Conservation (phyloP, 1,139 yeast genomes). For the Nakaseomyces glabratus region DNA sequence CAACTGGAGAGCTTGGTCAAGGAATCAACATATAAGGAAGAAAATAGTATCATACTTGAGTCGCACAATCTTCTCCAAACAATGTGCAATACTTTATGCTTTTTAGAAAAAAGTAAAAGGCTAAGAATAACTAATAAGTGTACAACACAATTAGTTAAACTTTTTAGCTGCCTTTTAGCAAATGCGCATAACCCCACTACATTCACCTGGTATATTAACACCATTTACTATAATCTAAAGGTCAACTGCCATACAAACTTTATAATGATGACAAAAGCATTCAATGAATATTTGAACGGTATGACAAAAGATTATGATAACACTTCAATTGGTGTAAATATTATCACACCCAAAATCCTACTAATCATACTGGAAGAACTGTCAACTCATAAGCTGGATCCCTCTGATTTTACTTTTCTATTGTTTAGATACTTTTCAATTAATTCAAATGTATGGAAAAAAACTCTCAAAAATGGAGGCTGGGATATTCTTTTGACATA, state of each 20-base stretch:
- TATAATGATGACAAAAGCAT: slow-evolving; percentile 10
- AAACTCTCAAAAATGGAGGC: slow-evolving; percentile 50
- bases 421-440: slow-evolving; percentile 43
- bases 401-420: slow-evolving; percentile 41
- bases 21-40: slow-evolving; percentile 41
- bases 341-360: slow-evolving; percentile 59
- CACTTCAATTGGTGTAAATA: slow-evolving; percentile 36
- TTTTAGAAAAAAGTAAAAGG: background rate
- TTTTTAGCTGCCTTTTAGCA: slow-evolving; percentile 29
- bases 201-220: slow-evolving; percentile 36
- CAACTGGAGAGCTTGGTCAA: slow-evolving; percentile 49
- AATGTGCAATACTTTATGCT: slow-evolving; percentile 34
- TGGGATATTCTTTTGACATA: slow-evolving; percentile 41
- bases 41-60: slow-evolving; percentile 43
- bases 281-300: background rate
- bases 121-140: background rate
- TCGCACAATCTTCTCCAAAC: slow-evolving; percentile 47
- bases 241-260: slow-evolving; percentile 9
- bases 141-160: background rate
- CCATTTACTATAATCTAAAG: slow-evolving; percentile 30
- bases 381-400: slow-evolving; percentile 33
- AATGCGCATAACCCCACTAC: slow-evolving; percentile 35
- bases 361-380: slow-evolving; percentile 44
- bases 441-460: slow-evolving; percentile 40
- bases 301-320: background rate